These are phyloP conservation scores for Dujonia santamariae DNA, from an alignment of 1,139 yeast genomes.

Conservation along the genomic window DNA sequence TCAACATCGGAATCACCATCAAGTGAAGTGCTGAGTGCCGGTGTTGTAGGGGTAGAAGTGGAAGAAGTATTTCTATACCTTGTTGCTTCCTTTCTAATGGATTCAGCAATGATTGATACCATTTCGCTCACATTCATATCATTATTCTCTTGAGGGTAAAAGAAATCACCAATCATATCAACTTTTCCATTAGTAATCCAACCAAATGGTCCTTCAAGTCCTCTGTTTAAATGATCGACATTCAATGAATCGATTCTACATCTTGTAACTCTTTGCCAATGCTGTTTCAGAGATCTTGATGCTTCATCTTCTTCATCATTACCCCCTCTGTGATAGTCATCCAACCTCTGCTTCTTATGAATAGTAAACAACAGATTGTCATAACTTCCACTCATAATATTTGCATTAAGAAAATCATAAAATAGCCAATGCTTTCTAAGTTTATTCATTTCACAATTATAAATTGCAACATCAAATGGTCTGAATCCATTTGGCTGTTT, in stretches of 20 bases:
- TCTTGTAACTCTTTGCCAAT: conserved; percentile 68
- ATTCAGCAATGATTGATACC: conserved; percentile 35
- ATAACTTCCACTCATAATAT: conserved; percentile 83
- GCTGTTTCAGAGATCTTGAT: conserved; percentile 9
- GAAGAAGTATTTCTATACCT: conserved; percentile 26
- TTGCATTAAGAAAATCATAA: conserved; percentile 82
- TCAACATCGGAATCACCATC: too few relatives aligned
- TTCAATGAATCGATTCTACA: conserved; percentile 80
- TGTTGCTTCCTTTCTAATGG: conserved; percentile 39
- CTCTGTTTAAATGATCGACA: conserved; percentile 85
- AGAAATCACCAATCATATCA: conserved; percentile 87
- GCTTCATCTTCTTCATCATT: conserved; percentile 2
- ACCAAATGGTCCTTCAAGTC: conserved; percentile 92
- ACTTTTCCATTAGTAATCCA: conserved; percentile 93
- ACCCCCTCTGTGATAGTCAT: conserved; percentile 29
- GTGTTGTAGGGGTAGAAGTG: not conserved
- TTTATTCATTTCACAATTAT: conserved; percentile 75
- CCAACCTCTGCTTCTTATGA: conserved; percentile 67
- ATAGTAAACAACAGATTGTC: conserved; percentile 91
- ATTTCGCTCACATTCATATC: conserved; percentile 40
- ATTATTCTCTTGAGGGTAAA: conserved; percentile 65
- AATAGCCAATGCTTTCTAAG: conserved; percentile 91
- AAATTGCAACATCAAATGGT: conserved; percentile 82
- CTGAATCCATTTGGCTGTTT: conserved; percentile 79
- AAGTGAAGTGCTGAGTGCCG: too few relatives aligned